A percentile compares a stretch with the other conserved stretches of the same genome.
phyloP scores from a whole-genome alignment of 2,329 filamentous ascomycete genomes.

The Calonectria hongkongensis region DNA sequence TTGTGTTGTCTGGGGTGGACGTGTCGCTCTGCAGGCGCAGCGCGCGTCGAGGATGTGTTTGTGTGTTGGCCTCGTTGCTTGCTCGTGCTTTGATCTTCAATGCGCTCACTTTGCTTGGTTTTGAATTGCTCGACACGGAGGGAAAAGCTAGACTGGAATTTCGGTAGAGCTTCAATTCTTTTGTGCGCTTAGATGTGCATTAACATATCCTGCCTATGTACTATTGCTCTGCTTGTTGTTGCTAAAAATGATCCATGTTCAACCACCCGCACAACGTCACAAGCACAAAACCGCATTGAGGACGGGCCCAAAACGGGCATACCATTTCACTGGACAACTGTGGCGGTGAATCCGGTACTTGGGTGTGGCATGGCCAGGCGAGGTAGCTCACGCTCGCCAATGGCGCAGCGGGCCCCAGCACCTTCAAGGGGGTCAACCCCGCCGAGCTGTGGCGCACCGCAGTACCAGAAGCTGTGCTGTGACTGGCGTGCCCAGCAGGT shows the following conservation, averaged over 20 bases:
- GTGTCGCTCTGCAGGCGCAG: conserved; percentile 35
- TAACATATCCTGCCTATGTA: not conserved
- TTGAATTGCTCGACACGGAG: not conserved
- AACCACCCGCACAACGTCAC: conserved; percentile 15
- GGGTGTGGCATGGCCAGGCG: conserved; percentile 20
- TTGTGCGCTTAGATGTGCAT: not conserved
- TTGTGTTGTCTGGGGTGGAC: conserved; percentile 34
- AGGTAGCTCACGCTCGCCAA: conserved; percentile 12
- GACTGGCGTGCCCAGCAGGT: conserved; percentile 4
- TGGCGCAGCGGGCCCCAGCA: not conserved
- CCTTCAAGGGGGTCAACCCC: conserved; percentile 1
- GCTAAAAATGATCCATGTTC: conserved; percentile 7
- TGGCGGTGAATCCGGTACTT: conserved; percentile 35
- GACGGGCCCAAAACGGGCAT: conserved; percentile 28
- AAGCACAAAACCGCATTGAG: conserved; percentile 2
- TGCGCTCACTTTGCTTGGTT: not conserved
- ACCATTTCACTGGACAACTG: conserved; percentile 16
- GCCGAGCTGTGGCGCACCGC: conserved; percentile 5
- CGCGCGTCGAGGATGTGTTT: conserved; percentile 15
- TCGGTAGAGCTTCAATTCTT: not conserved
- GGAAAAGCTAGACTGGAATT: not conserved
- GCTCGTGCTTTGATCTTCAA: conserved; percentile 23
- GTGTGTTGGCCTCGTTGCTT: conserved; percentile 11
- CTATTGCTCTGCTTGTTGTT: not conserved
- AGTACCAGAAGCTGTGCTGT: not conserved